These are phyloP conservation scores for Rhexocercosporidium sp. DNA, from an alignment of 2,329 filamentous ascomycete genomes.

Conservation along the genomic window DNA sequence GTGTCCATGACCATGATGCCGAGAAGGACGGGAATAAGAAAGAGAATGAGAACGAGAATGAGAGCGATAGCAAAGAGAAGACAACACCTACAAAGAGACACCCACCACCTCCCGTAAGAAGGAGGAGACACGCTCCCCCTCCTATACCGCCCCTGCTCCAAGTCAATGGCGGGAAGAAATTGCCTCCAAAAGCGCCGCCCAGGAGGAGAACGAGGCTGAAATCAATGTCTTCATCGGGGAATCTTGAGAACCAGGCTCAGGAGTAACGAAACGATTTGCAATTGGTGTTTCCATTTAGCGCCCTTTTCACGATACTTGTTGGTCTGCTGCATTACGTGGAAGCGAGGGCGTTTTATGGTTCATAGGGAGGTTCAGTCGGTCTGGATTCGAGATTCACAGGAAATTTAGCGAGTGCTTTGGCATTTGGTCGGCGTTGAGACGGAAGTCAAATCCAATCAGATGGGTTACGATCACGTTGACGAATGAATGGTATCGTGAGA, in stretches of 20 bases:
- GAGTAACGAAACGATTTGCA: not conserved
- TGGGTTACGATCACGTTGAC: not conserved
- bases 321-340: constrained; percentile 4
- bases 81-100: constrained; percentile 21
- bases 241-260: constrained; percentile 12
- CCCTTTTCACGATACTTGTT: not conserved
- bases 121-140: constrained; percentile 35
- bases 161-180: constrained; percentile 38
- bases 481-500: not conserved
- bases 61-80: not conserved
- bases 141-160: constrained; percentile 34
- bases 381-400: not conserved
- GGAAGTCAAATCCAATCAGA: not conserved
- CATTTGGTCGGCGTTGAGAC: not conserved
- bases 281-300: not conserved
- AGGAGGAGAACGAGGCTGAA: constrained; percentile 42
- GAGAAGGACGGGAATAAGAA: constrained; percentile 30
- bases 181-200: constrained; percentile 42
- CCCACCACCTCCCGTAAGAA: constrained; percentile 29
- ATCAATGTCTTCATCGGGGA: constrained; percentile 28
- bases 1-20: constrained; percentile 32
- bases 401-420: not conserved
- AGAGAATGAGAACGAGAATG: constrained; percentile 16
- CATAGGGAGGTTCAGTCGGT: not conserved
- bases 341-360: constrained; percentile 1